phyloP scores from a whole-genome alignment of 1,139 yeast species.

The Pichia kudriavzevii region DNA sequence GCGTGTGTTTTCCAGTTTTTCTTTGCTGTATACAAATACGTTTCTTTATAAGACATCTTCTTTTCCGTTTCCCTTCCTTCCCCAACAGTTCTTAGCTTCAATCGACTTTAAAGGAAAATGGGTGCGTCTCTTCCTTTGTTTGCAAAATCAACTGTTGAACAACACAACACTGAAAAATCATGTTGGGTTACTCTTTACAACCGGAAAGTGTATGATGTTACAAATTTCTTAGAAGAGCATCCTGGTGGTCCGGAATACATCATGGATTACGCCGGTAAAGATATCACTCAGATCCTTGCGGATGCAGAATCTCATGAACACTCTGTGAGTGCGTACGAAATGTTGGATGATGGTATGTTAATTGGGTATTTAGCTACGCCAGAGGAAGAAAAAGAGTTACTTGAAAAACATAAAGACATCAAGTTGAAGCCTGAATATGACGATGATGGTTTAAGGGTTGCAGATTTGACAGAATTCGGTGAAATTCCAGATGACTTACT shows the following conservation, averaged over 20 bases:
- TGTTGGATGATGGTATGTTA: constrained; percentile 68
- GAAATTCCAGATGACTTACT: constrained; percentile 67
- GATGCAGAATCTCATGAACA: constrained; percentile 65
- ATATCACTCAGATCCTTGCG: constrained; percentile 71
- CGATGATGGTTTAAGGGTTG: constrained; percentile 21
- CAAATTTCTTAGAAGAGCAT: constrained; percentile 70
- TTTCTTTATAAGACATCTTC: too few relatives aligned
- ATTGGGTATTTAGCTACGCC: constrained; percentile 57
- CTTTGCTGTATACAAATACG: too few relatives aligned
- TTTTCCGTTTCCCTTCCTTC: too few relatives aligned
- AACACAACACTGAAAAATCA: constrained; percentile 45
- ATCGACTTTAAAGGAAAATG: too few relatives aligned
- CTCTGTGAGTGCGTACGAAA: constrained; percentile 81
- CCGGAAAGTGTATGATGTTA: constrained; percentile 78
- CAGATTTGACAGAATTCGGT: constrained; percentile 49
- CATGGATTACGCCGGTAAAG: constrained; percentile 73
- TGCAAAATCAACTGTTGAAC: constrained; percentile 36
- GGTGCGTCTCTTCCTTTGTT: constrained; percentile 35
- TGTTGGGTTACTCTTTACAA: constrained; percentile 74
- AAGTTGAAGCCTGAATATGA: constrained; percentile 20
- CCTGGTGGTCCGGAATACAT: constrained; percentile 83
- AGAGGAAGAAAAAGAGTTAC: constrained; percentile 50
- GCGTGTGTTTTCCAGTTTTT: too few relatives aligned
- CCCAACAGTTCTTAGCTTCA: too few relatives aligned
- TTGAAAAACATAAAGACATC: constrained; percentile 29